Conservation (phyloP, 805 yeast genomes). For the Zygoascus tannicola region DNA sequence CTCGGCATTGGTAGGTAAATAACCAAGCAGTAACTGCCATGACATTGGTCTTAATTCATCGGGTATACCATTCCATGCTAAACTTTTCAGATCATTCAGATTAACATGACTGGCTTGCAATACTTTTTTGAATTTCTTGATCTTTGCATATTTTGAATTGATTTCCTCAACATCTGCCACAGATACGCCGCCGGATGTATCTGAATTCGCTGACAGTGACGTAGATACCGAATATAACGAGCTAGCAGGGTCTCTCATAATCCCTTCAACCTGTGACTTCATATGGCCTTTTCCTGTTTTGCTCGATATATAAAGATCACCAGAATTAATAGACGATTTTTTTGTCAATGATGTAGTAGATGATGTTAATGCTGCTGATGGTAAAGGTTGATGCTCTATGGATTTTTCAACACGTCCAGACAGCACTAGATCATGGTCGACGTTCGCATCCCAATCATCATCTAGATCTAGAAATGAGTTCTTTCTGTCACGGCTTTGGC, state of each 20-base stretch:
- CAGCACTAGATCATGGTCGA: conserved; percentile 29
- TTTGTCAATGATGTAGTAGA: neutral
- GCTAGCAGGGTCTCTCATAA: conserved; percentile 21
- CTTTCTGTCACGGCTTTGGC: conserved; percentile 9
- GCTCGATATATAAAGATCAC: conserved; percentile 8
- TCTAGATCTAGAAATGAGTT: conserved; percentile 57
- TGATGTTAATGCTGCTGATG: conserved; percentile 6
- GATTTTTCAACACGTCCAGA: conserved; percentile 13
- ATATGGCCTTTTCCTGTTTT: conserved; percentile 3
- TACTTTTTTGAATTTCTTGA: conserved; percentile 56
- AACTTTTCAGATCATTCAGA: conserved; percentile 57
- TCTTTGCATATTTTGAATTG: conserved; percentile 52
- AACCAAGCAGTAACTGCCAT: conserved; percentile 88
- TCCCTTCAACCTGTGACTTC: conserved; percentile 18
- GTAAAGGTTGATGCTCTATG: conserved; percentile 17
- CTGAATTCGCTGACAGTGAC: conserved; percentile 14
- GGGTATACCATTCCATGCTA: conserved; percentile 95
- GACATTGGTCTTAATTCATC: conserved; percentile 64
- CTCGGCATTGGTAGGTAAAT: conserved; percentile 75
- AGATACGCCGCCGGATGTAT: conserved; percentile 25
- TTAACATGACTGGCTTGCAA: conserved; percentile 50
- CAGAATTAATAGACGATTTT: neutral
- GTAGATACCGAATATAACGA: conserved; percentile 21
- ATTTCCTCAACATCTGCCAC: conserved; percentile 43
- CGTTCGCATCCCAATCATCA: conserved; percentile 89